phyloP scores from a whole-genome alignment of 495 filamentous ascomycete species.

The Podospora australis region DNA sequence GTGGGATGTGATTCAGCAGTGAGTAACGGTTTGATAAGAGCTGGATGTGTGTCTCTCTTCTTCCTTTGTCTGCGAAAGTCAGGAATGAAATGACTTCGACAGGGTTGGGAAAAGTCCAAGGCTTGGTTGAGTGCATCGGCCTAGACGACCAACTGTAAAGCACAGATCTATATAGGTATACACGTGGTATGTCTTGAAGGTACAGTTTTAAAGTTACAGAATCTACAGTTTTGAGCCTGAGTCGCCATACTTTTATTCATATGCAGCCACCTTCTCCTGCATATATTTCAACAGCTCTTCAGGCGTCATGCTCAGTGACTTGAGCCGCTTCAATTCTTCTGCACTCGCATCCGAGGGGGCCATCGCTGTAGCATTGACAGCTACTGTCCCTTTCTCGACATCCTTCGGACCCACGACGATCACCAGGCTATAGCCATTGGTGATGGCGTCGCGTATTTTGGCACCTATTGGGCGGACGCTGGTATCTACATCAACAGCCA shows the following conservation, averaged over 20 bases:
- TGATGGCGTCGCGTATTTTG: slow-evolving; percentile 68
- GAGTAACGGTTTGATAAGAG: too few relatives aligned
- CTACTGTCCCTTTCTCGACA: slow-evolving; percentile 26
- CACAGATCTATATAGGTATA: too few relatives aligned
- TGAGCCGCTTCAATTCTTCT: slow-evolving; percentile 3
- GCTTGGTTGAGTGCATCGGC: too few relatives aligned
- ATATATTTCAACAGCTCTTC: slow-evolving; percentile 29
- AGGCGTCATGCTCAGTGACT: slow-evolving; percentile 27
- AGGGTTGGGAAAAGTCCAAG: too few relatives aligned
- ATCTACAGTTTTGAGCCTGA: too few relatives aligned
- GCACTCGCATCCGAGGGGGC: slow-evolving; percentile 1
- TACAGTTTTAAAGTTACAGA: too few relatives aligned
- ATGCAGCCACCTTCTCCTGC: slow-evolving; percentile 26
- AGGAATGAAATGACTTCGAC: too few relatives aligned
- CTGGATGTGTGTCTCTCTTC: too few relatives aligned
- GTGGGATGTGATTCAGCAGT: too few relatives aligned
- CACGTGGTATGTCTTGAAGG: too few relatives aligned
- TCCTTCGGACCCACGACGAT: slow-evolving; percentile 63
- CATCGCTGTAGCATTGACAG: slow-evolving; percentile 26
- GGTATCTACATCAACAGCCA: slow-evolving; percentile 68
- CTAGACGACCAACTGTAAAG: too few relatives aligned
- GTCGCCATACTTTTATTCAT: slow-evolving; percentile 26
- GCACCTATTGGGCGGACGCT: slow-evolving; percentile 53
- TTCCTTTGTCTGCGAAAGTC: too few relatives aligned
- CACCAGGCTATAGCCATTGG: slow-evolving; percentile 67